phyloP scores from a whole-genome alignment of 768 basidiomycete species.

The Leccinum ochraceum region DNA sequence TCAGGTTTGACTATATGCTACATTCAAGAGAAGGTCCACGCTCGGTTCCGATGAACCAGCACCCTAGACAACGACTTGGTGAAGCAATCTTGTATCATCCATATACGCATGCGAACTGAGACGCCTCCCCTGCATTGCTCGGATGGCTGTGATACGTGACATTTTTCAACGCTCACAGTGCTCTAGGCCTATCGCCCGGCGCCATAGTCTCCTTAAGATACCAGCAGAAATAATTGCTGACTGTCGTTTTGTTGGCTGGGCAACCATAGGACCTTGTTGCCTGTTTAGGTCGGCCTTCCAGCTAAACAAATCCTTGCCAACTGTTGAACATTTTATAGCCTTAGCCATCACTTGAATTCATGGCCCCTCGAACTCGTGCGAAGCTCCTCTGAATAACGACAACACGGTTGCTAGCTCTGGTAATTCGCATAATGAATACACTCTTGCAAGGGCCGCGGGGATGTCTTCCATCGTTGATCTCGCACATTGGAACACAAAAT shows the following conservation, averaged over 20 bases:
- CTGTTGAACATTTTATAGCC: not conserved
- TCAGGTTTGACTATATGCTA: not conserved
- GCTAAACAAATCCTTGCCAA: not conserved
- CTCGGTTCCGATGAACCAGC: not conserved
- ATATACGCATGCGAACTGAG: not conserved
- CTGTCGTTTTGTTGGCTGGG: not conserved
- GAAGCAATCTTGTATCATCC: not conserved
- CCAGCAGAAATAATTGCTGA: conserved; percentile 3
- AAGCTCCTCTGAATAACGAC: not conserved
- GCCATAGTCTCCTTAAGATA: not conserved
- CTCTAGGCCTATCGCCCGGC: not conserved
- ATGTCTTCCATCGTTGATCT: not conserved
- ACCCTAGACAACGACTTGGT: not conserved
- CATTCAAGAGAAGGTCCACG: not conserved
- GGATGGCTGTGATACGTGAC: not conserved
- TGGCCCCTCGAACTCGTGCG: not conserved
- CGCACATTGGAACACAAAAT: not conserved
- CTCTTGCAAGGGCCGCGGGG: not conserved
- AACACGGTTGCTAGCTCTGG: not conserved
- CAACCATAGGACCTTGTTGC: not conserved
- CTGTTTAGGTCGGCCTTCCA: conserved; percentile 1
- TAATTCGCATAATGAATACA: not conserved
- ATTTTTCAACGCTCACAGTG: not conserved
- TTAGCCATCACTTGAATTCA: not conserved
- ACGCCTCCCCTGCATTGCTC: not conserved